Evolutionary conservation across 2,329 filamentous ascomycete genomes (phyloP).

Genomic region (Didymella sp.): DNA sequence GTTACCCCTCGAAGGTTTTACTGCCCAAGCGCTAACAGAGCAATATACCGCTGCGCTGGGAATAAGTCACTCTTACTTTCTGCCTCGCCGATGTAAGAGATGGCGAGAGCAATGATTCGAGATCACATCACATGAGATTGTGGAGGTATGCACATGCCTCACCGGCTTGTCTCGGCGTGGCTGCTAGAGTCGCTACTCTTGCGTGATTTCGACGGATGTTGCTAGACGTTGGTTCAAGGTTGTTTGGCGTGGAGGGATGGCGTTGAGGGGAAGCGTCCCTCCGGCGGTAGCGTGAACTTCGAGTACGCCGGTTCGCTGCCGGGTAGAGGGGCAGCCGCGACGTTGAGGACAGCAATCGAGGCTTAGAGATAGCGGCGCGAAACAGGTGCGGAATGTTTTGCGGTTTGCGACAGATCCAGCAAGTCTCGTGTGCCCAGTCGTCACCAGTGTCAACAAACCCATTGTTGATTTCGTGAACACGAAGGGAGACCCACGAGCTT

Average conservation of each 20-base stretch:
- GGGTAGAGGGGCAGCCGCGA: slow-evolving; percentile 16
- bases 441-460: slow-evolving; percentile 12
- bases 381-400: slow-evolving; percentile 14
- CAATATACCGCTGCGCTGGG: slow-evolving; percentile 19
- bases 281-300: slow-evolving; percentile 6
- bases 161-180: slow-evolving; percentile 6
- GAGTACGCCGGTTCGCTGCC: background rate
- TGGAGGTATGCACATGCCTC: slow-evolving; percentile 4
- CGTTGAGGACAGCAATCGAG: slow-evolving; percentile 6
- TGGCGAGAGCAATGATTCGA: slow-evolving; percentile 5
- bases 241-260: slow-evolving; percentile 7
- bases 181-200: background rate
- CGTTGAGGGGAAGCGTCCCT: slow-evolving; percentile 10
- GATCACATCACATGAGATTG: slow-evolving; percentile 1
- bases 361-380: slow-evolving; percentile 8
- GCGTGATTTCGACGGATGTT: slow-evolving; percentile 5
- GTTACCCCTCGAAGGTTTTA: slow-evolving; percentile 12
- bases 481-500: slow-evolving; percentile 15
- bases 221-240: slow-evolving; percentile 19
- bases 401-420: background rate
- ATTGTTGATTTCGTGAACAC: slow-evolving; percentile 9
- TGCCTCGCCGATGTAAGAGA: slow-evolving; percentile 17
- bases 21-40: slow-evolving; percentile 11
- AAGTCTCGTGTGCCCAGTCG: slow-evolving; percentile 7
- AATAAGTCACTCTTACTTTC: slow-evolving; percentile 12